Evolutionary conservation across 305 asterid species (phyloP).

Genomic region (Fraxinus angustifolia): DNA sequence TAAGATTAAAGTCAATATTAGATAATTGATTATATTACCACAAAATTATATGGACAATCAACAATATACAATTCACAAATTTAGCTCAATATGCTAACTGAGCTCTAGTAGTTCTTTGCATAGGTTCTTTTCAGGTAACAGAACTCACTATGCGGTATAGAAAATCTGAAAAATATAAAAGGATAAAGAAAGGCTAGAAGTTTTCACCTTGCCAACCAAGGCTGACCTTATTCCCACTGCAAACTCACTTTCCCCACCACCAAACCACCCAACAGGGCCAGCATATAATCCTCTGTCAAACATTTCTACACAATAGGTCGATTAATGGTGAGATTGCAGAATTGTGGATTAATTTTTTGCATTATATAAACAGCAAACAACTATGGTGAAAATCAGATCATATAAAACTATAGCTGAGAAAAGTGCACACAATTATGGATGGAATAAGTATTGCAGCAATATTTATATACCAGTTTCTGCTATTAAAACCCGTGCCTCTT

Average conservation of each 20-base stretch:
- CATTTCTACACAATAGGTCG: constrained; percentile 49
- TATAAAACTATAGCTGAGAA: neutral
- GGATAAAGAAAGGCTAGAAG: constrained; percentile 9
- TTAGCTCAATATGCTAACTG: neutral
- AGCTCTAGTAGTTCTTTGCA: neutral
- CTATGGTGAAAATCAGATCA: neutral
- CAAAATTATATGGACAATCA: constrained; percentile 1
- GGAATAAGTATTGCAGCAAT: constrained; percentile 10
- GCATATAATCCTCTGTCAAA: constrained; percentile 99
- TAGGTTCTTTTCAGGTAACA: neutral
- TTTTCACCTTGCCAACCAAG: constrained; percentile 76
- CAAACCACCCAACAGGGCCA: constrained; percentile 98
- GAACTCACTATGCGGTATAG: neutral
- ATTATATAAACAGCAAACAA: neutral
- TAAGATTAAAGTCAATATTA: constrained; percentile 20
- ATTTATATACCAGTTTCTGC: constrained; percentile 60
- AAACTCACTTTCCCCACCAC: constrained; percentile 92
- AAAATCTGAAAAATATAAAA: neutral
- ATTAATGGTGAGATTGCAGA: constrained; percentile 6
- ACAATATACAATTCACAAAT: neutral
- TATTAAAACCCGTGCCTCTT: constrained; percentile 80
- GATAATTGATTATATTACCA: constrained; percentile 10
- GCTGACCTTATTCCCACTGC: constrained; percentile 97
- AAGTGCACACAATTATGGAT: constrained; percentile 2
- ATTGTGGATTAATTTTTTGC: neutral